A percentile compares a stretch with the other conserved stretches of the same genome.
phyloP scores from a whole-genome alignment of 306 rosid species.

The Dalbergia oliveri region DNA sequence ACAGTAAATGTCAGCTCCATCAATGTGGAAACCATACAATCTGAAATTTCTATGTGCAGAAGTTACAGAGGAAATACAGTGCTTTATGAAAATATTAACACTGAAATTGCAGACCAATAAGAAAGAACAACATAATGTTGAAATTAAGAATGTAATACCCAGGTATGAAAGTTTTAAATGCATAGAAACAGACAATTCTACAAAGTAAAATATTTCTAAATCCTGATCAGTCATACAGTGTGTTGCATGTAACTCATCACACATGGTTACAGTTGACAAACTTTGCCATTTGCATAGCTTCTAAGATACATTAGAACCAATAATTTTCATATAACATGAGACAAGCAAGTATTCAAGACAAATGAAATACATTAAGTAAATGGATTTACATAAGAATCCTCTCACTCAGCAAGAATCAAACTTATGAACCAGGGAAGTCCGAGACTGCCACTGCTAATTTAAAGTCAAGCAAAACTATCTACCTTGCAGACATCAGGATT shows the following conservation, averaged over 20 bases:
- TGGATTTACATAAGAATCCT: constrained; percentile 14
- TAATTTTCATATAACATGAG: not conserved
- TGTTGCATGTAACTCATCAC: not conserved
- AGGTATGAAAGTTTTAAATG: not conserved
- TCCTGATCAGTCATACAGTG: not conserved
- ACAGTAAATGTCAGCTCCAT: not conserved
- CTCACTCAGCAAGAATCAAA: constrained; percentile 36
- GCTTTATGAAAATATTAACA: not conserved
- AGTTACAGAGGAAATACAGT: not conserved
- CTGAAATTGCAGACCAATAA: not conserved
- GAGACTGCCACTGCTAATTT: constrained; percentile 25
- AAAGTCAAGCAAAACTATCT: constrained; percentile 43
- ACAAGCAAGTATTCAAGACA: constrained; percentile 32
- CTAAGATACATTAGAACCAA: constrained; percentile 30
- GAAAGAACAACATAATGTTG: not conserved
- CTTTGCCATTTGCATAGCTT: not conserved
- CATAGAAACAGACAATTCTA: not conserved
- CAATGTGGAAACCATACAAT: not conserved
- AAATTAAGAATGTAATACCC: not conserved
- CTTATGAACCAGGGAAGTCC: constrained; percentile 28
- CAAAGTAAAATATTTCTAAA: not conserved
- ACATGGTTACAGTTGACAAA: constrained; percentile 12
- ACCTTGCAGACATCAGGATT: constrained; percentile 93
- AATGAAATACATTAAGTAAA: not conserved
- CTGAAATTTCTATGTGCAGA: not conserved